Evolutionary conservation across 2,329 filamentous ascomycete genomes (phyloP).

Genomic region (Exophiala viscosa): DNA sequence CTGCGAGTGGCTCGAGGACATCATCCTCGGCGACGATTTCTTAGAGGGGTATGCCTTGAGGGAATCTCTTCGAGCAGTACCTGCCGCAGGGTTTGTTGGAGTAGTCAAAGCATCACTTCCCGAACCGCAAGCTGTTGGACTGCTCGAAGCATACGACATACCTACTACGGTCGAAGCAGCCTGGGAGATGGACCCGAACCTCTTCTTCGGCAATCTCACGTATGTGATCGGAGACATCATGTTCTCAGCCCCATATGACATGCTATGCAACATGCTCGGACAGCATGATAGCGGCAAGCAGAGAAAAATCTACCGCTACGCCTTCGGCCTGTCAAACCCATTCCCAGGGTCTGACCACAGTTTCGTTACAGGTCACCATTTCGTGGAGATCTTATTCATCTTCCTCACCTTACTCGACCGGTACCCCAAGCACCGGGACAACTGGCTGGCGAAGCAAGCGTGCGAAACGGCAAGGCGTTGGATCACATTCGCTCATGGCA

Average conservation of each 20-base stretch:
- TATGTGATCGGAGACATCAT: slow-evolving; percentile 24
- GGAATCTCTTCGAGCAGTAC: slow-evolving; percentile 30
- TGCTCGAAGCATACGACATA: slow-evolving; percentile 22
- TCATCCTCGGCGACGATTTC: slow-evolving; percentile 26
- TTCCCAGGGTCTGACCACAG: slow-evolving; percentile 32
- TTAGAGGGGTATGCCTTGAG: slow-evolving; percentile 24
- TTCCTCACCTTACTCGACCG: slow-evolving; percentile 26
- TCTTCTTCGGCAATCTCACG: slow-evolving; percentile 23
- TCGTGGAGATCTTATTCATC: slow-evolving; percentile 25
- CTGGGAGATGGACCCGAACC: slow-evolving; percentile 14
- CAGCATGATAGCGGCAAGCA: slow-evolving; percentile 11
- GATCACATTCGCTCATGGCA: slow-evolving; percentile 22
- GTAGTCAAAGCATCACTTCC: slow-evolving; percentile 34
- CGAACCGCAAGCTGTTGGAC: neutral
- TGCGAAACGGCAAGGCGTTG: slow-evolving; percentile 24
- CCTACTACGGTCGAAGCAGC: slow-evolving; percentile 11
- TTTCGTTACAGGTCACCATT: slow-evolving; percentile 26
- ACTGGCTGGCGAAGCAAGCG: slow-evolving; percentile 24
- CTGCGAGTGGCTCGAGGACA: slow-evolving; percentile 27
- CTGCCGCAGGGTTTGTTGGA: slow-evolving; percentile 39
- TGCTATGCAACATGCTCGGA: slow-evolving; percentile 17
- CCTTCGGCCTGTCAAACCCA: slow-evolving; percentile 33
- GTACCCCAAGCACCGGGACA: slow-evolving; percentile 22
- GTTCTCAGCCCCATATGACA: slow-evolving; percentile 19
- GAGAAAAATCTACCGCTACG: slow-evolving; percentile 24